Evolutionary conservation across 2,329 filamentous ascomycete species (phyloP).

Genomic region (Cadophora malorum): DNA sequence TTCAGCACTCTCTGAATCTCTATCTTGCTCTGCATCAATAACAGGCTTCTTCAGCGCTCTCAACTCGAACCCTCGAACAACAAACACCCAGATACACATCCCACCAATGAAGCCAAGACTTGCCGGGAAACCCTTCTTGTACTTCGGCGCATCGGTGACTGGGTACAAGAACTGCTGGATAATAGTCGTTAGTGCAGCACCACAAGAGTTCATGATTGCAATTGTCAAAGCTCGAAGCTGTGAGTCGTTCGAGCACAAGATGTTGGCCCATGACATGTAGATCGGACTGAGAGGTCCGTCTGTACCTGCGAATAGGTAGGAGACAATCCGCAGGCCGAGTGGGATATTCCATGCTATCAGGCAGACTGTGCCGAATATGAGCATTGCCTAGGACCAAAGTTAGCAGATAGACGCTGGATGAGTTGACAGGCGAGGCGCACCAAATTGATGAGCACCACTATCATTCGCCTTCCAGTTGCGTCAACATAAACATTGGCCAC

Average conservation of each 20-base stretch:
- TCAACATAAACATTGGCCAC: slow-evolving; percentile 23
- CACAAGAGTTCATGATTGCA: slow-evolving; percentile 47
- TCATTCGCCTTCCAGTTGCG: slow-evolving; percentile 25
- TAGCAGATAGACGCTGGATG: neutral
- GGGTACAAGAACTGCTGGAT: slow-evolving; percentile 47
- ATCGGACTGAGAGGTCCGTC: slow-evolving; percentile 46
- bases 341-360: slow-evolving; percentile 46
- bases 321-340: slow-evolving; percentile 44
- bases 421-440: neutral
- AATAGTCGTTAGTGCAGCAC: slow-evolving; percentile 41
- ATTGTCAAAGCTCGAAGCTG: slow-evolving; percentile 47
- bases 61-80: slow-evolving; percentile 24
- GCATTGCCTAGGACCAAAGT: slow-evolving; percentile 24
- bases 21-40: slow-evolving; percentile 17
- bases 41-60: slow-evolving; percentile 20
- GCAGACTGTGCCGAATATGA: slow-evolving; percentile 45
- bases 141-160: slow-evolving; percentile 45
- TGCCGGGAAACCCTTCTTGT: slow-evolving; percentile 24
- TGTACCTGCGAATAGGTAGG: slow-evolving; percentile 47
- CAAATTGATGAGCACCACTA: slow-evolving; percentile 22
- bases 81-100: slow-evolving; percentile 27
- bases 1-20: slow-evolving; percentile 12
- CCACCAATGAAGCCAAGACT: slow-evolving; percentile 25
- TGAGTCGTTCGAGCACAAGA: slow-evolving; percentile 45
- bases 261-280: slow-evolving; percentile 48